Conservation (phyloP, 1,139 yeast species). For the Diutina mesorugosa region DNA sequence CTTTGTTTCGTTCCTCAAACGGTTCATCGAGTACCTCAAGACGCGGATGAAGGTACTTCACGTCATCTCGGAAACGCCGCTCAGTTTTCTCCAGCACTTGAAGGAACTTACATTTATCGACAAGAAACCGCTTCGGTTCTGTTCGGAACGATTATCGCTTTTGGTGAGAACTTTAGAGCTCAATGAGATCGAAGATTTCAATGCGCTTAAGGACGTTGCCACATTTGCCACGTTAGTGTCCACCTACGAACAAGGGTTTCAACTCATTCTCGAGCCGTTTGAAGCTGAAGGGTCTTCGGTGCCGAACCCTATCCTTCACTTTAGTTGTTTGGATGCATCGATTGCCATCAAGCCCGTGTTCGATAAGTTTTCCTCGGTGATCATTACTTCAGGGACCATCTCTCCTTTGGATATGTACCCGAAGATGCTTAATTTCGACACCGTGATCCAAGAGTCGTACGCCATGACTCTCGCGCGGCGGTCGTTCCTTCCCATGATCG, state of each 20-base stretch:
- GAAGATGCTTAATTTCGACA: conserved; percentile 86
- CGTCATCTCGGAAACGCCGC: conserved; percentile 94
- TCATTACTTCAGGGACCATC: conserved; percentile 93
- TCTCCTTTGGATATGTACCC: conserved; percentile 99
- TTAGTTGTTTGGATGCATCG: conserved; percentile 93
- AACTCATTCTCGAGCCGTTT: conserved; percentile 84
- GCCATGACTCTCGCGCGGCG: conserved; percentile 91
- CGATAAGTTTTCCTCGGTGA: conserved; percentile 86
- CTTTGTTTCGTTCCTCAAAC: conserved; percentile 79
- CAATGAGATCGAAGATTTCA: conserved; percentile 79
- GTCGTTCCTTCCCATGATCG: conserved; percentile 88
- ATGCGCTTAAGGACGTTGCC: conserved; percentile 88
- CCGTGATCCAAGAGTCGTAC: conserved; percentile 89
- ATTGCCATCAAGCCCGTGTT: conserved; percentile 96
- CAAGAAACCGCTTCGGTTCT: conserved; percentile 77
- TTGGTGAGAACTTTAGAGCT: conserved; percentile 83
- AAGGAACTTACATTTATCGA: conserved; percentile 91
- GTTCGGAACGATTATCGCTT: conserved; percentile 82
- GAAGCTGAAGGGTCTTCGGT: conserved; percentile 96
- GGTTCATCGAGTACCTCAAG: conserved; percentile 88
- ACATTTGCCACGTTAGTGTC: conserved; percentile 94
- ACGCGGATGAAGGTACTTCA: conserved; percentile 96
- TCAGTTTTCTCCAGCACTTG: conserved; percentile 81
- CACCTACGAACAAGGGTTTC: conserved; percentile 89
- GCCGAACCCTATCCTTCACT: conserved; percentile 92